Percentiles rank a stretch among this genome's conserved stretches.
These are phyloP conservation scores for Candida sakaeoensis DNA, from an alignment of 805 yeast species.

Conservation along the genomic window DNA sequence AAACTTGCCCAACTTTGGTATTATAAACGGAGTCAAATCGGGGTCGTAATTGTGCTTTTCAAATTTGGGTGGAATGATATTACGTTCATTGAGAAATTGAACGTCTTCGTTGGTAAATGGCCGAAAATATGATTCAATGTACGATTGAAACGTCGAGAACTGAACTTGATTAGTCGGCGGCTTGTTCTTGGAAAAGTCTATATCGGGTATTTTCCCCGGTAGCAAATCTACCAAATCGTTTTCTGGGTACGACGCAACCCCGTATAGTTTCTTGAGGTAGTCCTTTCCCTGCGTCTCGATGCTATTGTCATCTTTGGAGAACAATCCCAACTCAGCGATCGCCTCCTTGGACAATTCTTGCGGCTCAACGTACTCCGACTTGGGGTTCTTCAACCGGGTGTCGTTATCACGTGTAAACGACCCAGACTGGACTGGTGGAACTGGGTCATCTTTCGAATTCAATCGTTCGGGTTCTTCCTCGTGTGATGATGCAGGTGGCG, in stretches of 20 bases:
- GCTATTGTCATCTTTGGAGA: constrained; percentile 57
- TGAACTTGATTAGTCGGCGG: constrained; percentile 80
- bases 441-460: constrained; percentile 28
- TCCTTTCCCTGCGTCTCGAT: constrained; percentile 69
- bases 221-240: constrained; percentile 67
- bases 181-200: constrained; percentile 79
- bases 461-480: constrained; percentile 10
- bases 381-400: constrained; percentile 64
- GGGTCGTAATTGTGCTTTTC: constrained; percentile 56
- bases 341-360: constrained; percentile 69
- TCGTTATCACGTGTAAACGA: constrained; percentile 50
- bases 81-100: constrained; percentile 61
- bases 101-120: constrained; percentile 77
- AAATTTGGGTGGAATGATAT: constrained; percentile 51
- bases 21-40: constrained; percentile 62
- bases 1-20: constrained; percentile 81
- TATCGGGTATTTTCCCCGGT: constrained; percentile 87
- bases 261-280: constrained; percentile 69
- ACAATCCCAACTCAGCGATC: constrained; percentile 56
- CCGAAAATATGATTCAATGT: constrained; percentile 81
- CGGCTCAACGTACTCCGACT: constrained; percentile 68
- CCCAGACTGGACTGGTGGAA: constrained; percentile 47
- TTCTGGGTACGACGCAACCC: constrained; percentile 87
- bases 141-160: constrained; percentile 79
- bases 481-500: too few species aligned